These are phyloP conservation scores for Phylloporus gajari DNA, from an alignment of 1,284 basidiomycete species.

Conservation along the genomic window DNA sequence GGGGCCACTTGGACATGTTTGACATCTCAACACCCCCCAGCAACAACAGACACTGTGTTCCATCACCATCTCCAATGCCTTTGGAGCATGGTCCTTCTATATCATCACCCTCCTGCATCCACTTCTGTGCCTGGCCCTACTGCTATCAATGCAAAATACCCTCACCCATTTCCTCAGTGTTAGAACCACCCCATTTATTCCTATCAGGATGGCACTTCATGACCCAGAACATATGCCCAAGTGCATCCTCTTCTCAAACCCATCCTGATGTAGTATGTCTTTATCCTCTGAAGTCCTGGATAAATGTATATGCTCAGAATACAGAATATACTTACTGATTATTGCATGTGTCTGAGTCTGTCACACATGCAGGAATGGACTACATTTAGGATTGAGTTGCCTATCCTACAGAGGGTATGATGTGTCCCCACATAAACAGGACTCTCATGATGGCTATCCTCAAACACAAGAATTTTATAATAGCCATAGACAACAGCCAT, in stretches of 20 bases:
- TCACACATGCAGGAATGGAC: slow-evolving; percentile 21
- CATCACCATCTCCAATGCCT: too few species aligned
- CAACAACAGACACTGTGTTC: too few species aligned
- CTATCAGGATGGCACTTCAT: slow-evolving; percentile 35
- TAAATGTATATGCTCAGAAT: slow-evolving; percentile 37
- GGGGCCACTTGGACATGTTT: too few species aligned
- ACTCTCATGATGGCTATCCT: slow-evolving; percentile 31
- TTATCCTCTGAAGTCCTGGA: slow-evolving; percentile 33
- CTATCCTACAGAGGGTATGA: slow-evolving; percentile 30
- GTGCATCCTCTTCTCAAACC: slow-evolving; percentile 26
- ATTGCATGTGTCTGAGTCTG: slow-evolving; percentile 31
- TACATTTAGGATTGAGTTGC: slow-evolving; percentile 31
- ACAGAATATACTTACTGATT: slow-evolving; percentile 37
- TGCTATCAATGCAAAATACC: slow-evolving; percentile 33
- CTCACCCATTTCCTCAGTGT: slow-evolving; percentile 38
- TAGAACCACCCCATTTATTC: slow-evolving; percentile 34
- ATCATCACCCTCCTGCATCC: slow-evolving; percentile 29
- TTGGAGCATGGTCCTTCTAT: too few species aligned
- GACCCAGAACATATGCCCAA: slow-evolving; percentile 35
- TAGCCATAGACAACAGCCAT: slow-evolving; percentile 12
- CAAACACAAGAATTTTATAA: slow-evolving; percentile 36
- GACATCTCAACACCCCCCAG: too few species aligned
- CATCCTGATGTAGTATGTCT: slow-evolving; percentile 33
- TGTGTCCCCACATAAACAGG: slow-evolving; percentile 33
- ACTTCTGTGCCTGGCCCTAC: slow-evolving; percentile 28